A percentile compares a stretch with the other conserved stretches of the same genome.
phyloP scores from a whole-genome alignment of 352 stramenopile species.

The Phytophthora melonis region DNA sequence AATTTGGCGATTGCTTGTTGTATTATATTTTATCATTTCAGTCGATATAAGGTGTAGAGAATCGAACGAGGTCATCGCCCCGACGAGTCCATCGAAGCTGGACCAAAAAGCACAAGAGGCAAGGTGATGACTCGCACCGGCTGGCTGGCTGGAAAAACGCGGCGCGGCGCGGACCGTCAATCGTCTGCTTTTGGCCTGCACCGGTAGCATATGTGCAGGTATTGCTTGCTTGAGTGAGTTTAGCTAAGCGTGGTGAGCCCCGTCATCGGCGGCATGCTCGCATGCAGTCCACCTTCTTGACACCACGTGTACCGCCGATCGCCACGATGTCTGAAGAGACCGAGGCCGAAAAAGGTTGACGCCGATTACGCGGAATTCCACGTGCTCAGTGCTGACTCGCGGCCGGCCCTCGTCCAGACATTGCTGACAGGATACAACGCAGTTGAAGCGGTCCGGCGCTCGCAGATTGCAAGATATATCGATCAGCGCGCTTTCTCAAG shows the following conservation, averaged over 20 bases:
- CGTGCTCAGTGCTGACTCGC: conserved; percentile 5
- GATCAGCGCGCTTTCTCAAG: not conserved
- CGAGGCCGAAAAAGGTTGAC: not conserved
- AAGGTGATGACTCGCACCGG: conserved; percentile 32
- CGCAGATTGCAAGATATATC: conserved; percentile 18
- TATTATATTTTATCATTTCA: not conserved
- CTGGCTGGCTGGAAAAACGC: conserved; percentile 29
- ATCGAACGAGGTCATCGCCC: not conserved
- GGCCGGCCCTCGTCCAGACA: not conserved
- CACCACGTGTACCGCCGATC: conserved; percentile 22
- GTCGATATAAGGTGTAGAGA: not conserved
- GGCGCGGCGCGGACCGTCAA: conserved; percentile 1
- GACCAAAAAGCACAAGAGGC: not conserved
- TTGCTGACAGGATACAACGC: conserved; percentile 1
- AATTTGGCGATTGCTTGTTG: conserved; percentile 13
- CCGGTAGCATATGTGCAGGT: not conserved
- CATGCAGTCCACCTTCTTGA: conserved; percentile 29
- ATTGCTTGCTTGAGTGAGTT: conserved; percentile 8
- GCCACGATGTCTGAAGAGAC: conserved; percentile 6
- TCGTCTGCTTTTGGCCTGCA: conserved; percentile 8
- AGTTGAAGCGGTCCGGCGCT: conserved; percentile 11
- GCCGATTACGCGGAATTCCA: conserved; percentile 21
- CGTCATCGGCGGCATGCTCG: conserved; percentile 40
- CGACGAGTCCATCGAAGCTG: not conserved
- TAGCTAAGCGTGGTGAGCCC: conserved; percentile 26